Conservation (phyloP, 148 eudicot genomes). For the Silene conica region DNA sequence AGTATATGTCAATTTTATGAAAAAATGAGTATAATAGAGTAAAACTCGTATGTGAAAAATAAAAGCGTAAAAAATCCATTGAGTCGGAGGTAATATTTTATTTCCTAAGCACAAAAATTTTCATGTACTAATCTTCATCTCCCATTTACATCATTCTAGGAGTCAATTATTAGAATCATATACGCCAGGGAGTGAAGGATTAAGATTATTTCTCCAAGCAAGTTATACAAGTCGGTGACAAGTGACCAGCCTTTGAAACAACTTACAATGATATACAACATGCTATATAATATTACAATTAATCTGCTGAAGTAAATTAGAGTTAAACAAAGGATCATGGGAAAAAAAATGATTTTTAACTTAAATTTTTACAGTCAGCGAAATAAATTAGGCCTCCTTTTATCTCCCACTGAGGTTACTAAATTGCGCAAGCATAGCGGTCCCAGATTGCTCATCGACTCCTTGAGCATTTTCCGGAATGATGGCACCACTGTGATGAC, state of each 20-base stretch:
- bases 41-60: too few species aligned
- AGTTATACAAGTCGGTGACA: slow-evolving; percentile 7
- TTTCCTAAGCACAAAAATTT: not conserved
- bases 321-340: not conserved
- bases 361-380: not conserved
- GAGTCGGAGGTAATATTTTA: not conserved
- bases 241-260: not conserved
- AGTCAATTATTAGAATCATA: not conserved
- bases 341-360: slow-evolving; percentile 3
- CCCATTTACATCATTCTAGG: not conserved
- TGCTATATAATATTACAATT: not conserved
- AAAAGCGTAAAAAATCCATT: too few species aligned
- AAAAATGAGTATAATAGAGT: too few species aligned
- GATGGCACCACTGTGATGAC: slow-evolving; percentile 17
- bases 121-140: slow-evolving; percentile 1
- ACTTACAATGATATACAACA: slow-evolving; percentile 1
- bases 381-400: not conserved
- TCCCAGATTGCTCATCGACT: slow-evolving; percentile 35
- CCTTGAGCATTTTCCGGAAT: slow-evolving; percentile 24
- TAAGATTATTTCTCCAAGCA: slow-evolving; percentile 12
- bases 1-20: too few species aligned
- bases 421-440: slow-evolving; percentile 36
- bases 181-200: not conserved
- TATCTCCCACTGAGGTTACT: slow-evolving; percentile 47
- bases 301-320: not conserved